Base-by-base conservation (phyloP, 1,284 basidiomycete genomes). In the Grifola frondosa region DNA sequence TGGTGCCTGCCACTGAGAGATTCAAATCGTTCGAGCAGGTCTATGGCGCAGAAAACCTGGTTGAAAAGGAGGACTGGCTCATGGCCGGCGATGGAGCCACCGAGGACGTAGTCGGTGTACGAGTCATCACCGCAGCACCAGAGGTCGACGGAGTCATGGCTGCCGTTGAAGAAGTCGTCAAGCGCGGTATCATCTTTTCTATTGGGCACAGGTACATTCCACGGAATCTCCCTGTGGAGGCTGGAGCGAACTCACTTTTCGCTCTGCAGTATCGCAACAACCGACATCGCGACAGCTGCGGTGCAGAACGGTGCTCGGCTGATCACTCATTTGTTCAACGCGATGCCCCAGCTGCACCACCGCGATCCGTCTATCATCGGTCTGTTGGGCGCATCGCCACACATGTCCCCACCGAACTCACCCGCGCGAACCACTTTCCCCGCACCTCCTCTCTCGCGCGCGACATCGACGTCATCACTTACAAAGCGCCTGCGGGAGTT, bases 241-340 rank as follows among this genome's bases (percentile, higher is more conserved):
- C 20, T n/a, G 15, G 19, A 28, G 15, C 19, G n/a, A n/a, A 40
- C 30, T 39, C 3, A 37, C 30, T 7, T n/a, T 3, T 7, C 12
- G 30, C 23, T 21, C 5, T 26, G 7, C 46, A 86, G 84, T 52
- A 76, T 79, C 46, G 81, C 82, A 29, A 74, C 77, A 16, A 81
- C 83, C 3, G 79, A 82, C 17, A 70, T 81, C 40, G 88, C 89
- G 4, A 80, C 80, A 5, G 71, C 68, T 2, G 88, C 88, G 2
- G 76, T 89, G 6, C 68, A 75, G 30, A 70, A 73, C 40, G 89
- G 90, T 22, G 89, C 91, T 5, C 74, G 81, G 6, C 80, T 93
- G 52, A 91, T 95, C 56, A 95, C 92, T 0, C 92, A 95, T 64
- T 72, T 95, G 16, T 94, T 93, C 80, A 96, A 96, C 58, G 90